Conservation (phyloP, 805 yeast genomes). For the Lipomyces yamanashiensis region DNA sequence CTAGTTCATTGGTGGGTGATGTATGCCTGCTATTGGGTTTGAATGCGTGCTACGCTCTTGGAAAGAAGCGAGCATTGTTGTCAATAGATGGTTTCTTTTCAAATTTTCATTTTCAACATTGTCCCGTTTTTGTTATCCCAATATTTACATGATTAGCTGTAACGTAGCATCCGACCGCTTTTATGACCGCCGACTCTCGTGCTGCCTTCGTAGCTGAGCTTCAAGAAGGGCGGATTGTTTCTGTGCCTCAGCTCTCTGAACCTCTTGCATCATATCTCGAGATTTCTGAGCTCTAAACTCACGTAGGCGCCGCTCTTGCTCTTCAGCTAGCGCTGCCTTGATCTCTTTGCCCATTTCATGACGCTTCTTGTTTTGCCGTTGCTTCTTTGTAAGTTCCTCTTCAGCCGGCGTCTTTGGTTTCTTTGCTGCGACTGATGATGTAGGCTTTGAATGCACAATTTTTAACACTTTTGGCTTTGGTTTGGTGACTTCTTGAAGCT, state of each 20-base stretch:
- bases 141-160: too few relatives aligned
- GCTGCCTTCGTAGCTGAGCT: slow-evolving; percentile 4
- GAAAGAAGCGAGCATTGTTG: not conserved
- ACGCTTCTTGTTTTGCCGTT: slow-evolving; percentile 27
- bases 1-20: not conserved
- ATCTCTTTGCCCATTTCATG: slow-evolving; percentile 11
- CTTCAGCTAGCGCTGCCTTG: slow-evolving; percentile 12
- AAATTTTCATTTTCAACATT: not conserved
- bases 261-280: slow-evolving; percentile 7
- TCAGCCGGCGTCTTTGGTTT: slow-evolving; percentile 1
- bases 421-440: not conserved
- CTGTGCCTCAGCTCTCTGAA: slow-evolving; percentile 4
- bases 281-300: slow-evolving; percentile 15
- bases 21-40: not conserved
- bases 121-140: not conserved
- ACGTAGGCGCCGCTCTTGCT: slow-evolving; percentile 19
- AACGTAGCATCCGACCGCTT: not conserved
- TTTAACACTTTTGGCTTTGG: slow-evolving; percentile 10
- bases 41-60: not conserved
- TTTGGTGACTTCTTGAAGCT: not conserved
- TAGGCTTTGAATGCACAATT: slow-evolving; percentile 15
- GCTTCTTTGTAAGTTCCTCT: slow-evolving; percentile 23
- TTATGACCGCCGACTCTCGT: not conserved
- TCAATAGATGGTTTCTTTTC: not conserved
- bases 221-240: slow-evolving; percentile 6